A percentile compares a stretch with the other conserved stretches of the same genome.
These are phyloP conservation scores for Linnemannia zychae DNA, from an alignment of 192 early-diverging fungal genomes.

Conservation along the genomic window DNA sequence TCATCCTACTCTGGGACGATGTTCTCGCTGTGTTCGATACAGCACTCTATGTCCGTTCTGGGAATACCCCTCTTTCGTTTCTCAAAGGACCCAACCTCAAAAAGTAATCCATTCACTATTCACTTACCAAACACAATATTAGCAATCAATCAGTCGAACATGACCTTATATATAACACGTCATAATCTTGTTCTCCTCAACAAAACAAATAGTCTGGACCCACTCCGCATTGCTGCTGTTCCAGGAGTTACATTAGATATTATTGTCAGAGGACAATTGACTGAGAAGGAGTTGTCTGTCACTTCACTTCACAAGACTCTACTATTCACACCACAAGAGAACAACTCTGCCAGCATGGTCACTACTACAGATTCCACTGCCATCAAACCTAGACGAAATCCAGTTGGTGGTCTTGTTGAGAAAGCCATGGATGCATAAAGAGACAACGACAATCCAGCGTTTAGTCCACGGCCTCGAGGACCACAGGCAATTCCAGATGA, in stretches of 20 bases:
- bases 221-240: neutral
- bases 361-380: too few relatives aligned
- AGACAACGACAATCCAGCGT: neutral
- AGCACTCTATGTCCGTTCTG: neutral
- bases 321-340: too few relatives aligned
- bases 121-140: too few relatives aligned
- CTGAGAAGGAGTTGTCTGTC: too few relatives aligned
- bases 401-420: neutral
- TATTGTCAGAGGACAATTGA: neutral
- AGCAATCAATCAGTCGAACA: too few relatives aligned
- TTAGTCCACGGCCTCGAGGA: neutral
- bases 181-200: neutral
- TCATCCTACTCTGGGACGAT: neutral
- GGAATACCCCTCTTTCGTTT: neutral
- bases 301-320: too few relatives aligned
- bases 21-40: neutral
- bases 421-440: neutral
- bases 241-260: neutral
- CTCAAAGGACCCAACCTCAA: neutral
- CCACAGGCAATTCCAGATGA: neutral
- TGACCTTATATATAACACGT: too few relatives aligned
- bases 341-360: too few relatives aligned
- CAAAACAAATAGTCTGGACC: neutral
- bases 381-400: too few relatives aligned
- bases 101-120: neutral